Evolutionary conservation across 2,329 filamentous ascomycete genomes (phyloP), one percentile per base, ranked within the genome.

Genomic region (Arachnomyces sp.): DNA sequence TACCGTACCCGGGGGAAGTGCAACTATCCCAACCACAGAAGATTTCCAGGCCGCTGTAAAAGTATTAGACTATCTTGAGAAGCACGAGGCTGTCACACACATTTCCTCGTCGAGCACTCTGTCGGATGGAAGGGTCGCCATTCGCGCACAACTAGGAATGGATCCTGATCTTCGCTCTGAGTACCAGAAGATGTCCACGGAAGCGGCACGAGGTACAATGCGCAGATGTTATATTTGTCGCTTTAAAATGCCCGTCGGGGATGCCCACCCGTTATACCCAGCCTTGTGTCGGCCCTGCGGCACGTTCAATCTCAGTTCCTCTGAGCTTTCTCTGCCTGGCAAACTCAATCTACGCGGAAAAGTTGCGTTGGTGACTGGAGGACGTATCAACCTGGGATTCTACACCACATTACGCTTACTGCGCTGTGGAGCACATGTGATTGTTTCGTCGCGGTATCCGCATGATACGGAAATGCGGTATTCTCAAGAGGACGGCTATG

Each of bases 401-500:
- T 46, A 51, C 28, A 60, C 53, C 6, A 56, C 55, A 4, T 46
- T 63, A 3, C 51, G 61, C 9, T 47, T 64, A 12, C 52, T 64
- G 5, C 54, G 57, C 2, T 63, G 60, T 36, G 61, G 61, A 11
- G 58, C 59, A 2, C 42, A 40, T 3, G 60, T 65, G 12, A 56
- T 64, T n/a, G 59, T 57, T 1, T 60, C 61, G 2, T 56, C 57
- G 3, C 53, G 62, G 12, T 64, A 65, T 35, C 62, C 61, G 7
- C 45, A 47, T 6, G 62, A 65, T 39, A 57, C 61, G 4, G 52
- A 53, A 14, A 37, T 42, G 2, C 52, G 59, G 17, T 63, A 62
- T 43, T 36, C 38, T 7, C 29, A 16, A 11, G 50, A 57, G 31
- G 16, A 28, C 1, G 51, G 53, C 34, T 51, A 45, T 16, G 38